Conservation (phyloP, 106 monocot species). For the Dioscorea dumetorum region DNA sequence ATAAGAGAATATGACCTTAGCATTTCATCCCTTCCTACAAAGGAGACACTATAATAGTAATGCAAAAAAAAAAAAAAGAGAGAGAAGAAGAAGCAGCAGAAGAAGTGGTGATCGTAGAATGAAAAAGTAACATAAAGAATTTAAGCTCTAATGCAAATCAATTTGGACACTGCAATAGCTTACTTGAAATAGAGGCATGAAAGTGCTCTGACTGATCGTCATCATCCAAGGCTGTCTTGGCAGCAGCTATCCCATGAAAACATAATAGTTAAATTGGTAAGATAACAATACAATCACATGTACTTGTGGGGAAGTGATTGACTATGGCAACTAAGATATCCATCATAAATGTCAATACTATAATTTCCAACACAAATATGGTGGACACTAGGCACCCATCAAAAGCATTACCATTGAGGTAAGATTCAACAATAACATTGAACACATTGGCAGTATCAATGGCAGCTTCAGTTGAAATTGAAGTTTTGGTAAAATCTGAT, state of each 20-base stretch:
- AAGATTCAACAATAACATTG: slow-evolving; percentile 52
- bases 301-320: no score
- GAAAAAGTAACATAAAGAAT: not conserved
- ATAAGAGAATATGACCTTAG: slow-evolving; percentile 81
- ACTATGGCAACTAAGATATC: no score
- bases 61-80: not conserved
- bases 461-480: slow-evolving; percentile 56
- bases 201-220: slow-evolving; percentile 65
- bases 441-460: slow-evolving; percentile 61
- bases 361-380: slow-evolving; percentile 2
- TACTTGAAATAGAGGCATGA: slow-evolving; percentile 84
- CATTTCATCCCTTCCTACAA: slow-evolving; percentile 90
- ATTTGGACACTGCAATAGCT: not conserved
- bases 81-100: no score
- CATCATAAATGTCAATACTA: no score
- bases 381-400: not conserved
- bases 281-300: no score
- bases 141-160: not conserved
- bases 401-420: slow-evolving; percentile 56
- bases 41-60: not conserved
- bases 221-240: slow-evolving; percentile 77
- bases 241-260: slow-evolving; percentile 48
- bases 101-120: not conserved
- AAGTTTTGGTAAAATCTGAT: slow-evolving; percentile 32
- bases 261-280: no score